Percentiles rank a stretch among this genome's conserved stretches.
Evolutionary conservation across 179 eudicot species (phyloP).

Genomic region (Dionaea muscipula): DNA sequence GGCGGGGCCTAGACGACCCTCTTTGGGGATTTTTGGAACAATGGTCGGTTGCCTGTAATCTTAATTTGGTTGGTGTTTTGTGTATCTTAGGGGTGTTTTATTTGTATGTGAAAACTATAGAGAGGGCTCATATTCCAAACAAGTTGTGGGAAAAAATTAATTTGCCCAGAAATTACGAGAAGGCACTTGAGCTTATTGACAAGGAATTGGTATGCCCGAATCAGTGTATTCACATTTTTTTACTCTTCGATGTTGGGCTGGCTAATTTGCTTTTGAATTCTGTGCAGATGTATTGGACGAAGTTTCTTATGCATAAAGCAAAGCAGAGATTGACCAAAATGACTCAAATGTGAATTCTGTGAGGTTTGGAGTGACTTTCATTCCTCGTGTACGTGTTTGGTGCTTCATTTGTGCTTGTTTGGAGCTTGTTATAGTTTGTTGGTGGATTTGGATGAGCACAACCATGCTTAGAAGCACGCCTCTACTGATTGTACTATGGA

Average conservation of each 20-base stretch:
- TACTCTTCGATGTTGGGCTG: not conserved
- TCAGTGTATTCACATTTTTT: not conserved
- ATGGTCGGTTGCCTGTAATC: too few relatives aligned
- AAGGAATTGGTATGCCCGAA: constrained; percentile 57
- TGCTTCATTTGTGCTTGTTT: too few relatives aligned
- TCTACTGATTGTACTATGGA: too few relatives aligned
- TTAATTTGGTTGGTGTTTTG: not conserved
- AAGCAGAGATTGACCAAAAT: constrained; percentile 91
- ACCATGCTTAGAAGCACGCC: too few relatives aligned
- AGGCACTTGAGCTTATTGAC: constrained; percentile 77
- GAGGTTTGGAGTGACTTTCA: too few relatives aligned
- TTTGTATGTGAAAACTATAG: constrained; percentile 89
- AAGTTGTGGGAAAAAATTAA: constrained; percentile 92
- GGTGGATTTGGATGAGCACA: too few relatives aligned
- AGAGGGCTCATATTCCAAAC: constrained; percentile 96
- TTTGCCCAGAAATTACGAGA: constrained; percentile 67
- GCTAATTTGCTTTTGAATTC: not conserved
- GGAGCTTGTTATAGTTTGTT: too few relatives aligned
- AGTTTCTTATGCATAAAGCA: constrained; percentile 72
- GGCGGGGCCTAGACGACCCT: too few relatives aligned
- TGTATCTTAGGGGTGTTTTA: constrained; percentile 63
- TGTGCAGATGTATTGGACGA: constrained; percentile 86
- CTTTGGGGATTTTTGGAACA: too few relatives aligned
- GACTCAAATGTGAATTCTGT: constrained; percentile 90
- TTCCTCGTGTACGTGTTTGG: too few relatives aligned